Base-by-base conservation (phyloP, 805 yeast species). In the Scheffersomyces ergatensis region DNA sequence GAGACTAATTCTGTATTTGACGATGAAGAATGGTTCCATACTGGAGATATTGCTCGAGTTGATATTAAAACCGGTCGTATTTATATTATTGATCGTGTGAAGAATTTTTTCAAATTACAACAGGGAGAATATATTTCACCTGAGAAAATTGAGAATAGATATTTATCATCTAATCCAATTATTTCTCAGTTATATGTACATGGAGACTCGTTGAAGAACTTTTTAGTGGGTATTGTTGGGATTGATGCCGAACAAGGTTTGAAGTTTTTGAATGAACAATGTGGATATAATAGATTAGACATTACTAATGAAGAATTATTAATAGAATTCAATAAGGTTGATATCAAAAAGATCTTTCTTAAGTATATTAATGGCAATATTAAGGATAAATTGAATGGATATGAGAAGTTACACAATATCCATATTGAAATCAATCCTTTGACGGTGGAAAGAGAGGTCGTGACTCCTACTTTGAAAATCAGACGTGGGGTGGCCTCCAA, bases 131-230 rank as follows among this genome's bases (percentile, higher is more conserved):
- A 82, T 59, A 74, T 83, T 38, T 83, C 87, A 1, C 84, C 87
- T 9, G 90, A 83, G 53, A 81, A 77, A 60, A 77, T 83, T 48
- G 89, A 83, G 51, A 81, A 78, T 50, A 59, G 65, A 12, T 83
- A 83, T 55, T 53, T 78, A 26, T 67, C 82, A 1, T 62, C 67
- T 16, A 70, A 75, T 47, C 71, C 83, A 1, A 27, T 55, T 1
- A 54, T 79, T 20, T 51, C 72, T 5, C 87, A 82, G 57, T 49
- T 78, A 6, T 81, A 72, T 53, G 77, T 72, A 3, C 80, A 79
- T 49, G 89, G 89, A 21, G 79, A 81, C 54, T 70, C 85, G 5
- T 60, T 71, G 32, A 66, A 76, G 53, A 63, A 74, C 11, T 77
- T 49, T 52, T 58, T 83, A 43, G 80, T 83, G n/a, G 87, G 77